Evolutionary conservation across 306 rosid species (phyloP).

Genomic region (Citrullus amarus): DNA sequence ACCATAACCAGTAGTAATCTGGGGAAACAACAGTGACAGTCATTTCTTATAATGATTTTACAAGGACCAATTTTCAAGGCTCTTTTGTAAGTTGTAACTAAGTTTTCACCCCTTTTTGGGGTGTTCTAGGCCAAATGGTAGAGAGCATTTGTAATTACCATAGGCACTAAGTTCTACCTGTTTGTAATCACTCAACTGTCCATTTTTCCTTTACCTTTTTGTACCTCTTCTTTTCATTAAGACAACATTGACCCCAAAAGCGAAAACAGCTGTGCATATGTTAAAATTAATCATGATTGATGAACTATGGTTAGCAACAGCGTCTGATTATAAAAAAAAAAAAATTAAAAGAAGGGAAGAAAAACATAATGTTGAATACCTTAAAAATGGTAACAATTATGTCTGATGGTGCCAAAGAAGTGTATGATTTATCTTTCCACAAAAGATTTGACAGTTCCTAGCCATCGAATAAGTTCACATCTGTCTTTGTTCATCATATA

Average conservation of each 20-base stretch:
- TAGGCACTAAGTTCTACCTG: slow-evolving; percentile 1
- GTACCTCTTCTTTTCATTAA: background rate
- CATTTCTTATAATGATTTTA: background rate
- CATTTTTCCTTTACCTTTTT: background rate
- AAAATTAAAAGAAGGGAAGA: background rate
- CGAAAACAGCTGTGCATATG: background rate
- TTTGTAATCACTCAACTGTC: background rate
- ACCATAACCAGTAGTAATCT: background rate
- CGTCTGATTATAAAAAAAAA: background rate
- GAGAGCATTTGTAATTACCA: background rate
- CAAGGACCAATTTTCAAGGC: background rate
- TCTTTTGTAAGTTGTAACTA: background rate
- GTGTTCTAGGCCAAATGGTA: background rate
- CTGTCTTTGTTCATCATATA: slow-evolving; percentile 78
- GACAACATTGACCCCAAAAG: background rate
- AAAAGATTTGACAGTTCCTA: slow-evolving; percentile 41
- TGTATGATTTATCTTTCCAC: slow-evolving; percentile 30
- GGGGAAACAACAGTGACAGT: background rate
- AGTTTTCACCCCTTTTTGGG: background rate
- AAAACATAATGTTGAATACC: background rate
- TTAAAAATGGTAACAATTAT: background rate
- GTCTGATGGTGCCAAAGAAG: background rate
- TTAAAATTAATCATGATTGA: background rate
- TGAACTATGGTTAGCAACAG: background rate
- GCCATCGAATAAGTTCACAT: slow-evolving; percentile 59